A percentile compares a stretch with the other conserved stretches of the same genome.
Conservation (phyloP, 495 filamentous ascomycete genomes). For the Neurospora sp. region DNA sequence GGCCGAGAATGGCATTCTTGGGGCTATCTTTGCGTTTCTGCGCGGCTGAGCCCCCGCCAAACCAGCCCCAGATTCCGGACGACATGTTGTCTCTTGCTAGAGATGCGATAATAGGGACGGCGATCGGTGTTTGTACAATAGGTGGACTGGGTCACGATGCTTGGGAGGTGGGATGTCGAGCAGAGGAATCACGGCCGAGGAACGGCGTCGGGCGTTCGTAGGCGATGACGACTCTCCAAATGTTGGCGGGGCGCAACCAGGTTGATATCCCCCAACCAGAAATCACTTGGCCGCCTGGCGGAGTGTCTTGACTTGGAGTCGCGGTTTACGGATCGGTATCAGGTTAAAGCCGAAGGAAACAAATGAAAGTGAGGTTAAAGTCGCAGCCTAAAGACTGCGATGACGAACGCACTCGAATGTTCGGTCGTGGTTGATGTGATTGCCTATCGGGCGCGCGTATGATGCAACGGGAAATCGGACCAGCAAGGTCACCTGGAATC, state of each 20-base stretch:
- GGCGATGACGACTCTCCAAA: slow-evolving; percentile 22
- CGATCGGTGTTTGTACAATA: background rate
- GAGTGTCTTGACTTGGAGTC: background rate
- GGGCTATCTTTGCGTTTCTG: slow-evolving; percentile 85
- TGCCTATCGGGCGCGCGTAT: slow-evolving; percentile 17
- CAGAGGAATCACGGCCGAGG: background rate
- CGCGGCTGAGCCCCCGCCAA: slow-evolving; percentile 59
- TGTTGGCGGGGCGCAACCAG: slow-evolving; percentile 19
- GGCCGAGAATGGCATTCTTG: slow-evolving; percentile 89
- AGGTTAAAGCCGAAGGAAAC: background rate
- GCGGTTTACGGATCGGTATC: background rate
- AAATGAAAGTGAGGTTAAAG: background rate
- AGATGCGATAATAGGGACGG: background rate
- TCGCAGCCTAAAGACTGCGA: background rate
- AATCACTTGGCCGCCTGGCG: background rate
- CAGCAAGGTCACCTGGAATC: slow-evolving; percentile 5
- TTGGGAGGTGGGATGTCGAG: background rate
- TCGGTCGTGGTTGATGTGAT: slow-evolving; percentile 4
- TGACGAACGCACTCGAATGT: slow-evolving; percentile 2
- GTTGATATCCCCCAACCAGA: background rate
- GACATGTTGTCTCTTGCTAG: slow-evolving; percentile 31
- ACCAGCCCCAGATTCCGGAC: slow-evolving; percentile 72
- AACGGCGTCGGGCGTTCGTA: background rate
- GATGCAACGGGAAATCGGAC: slow-evolving; percentile 14
- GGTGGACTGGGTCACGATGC: background rate